Base-by-base conservation (phyloP, 2,329 filamentous ascomycete species). In the Parasarocladium wereldwijsianum region DNA sequence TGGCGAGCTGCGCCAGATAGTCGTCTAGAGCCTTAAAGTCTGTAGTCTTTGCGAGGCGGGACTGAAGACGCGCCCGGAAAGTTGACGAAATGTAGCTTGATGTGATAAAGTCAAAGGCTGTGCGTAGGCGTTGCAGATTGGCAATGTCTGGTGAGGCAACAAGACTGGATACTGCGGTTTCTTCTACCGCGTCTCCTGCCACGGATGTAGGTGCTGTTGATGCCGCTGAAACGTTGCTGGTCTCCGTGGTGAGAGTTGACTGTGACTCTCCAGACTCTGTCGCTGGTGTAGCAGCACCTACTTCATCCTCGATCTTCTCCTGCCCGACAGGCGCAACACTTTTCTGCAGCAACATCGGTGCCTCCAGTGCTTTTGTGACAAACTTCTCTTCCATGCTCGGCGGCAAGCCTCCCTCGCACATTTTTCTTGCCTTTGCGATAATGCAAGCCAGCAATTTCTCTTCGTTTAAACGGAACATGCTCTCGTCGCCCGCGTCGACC, bases 311-410 rank as follows among this genome's bases (percentile, higher is more conserved):
- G n/a, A 17, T 18, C 13, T 8, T 19, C 11, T 18, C 4, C 16
- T 32, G 25, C 14, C 19, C 15, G 19, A 36, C 36, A 10, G 26
- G 33, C 32, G n/a, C 60, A 33, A 74, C 66, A 26, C 71, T 64
- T 43, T 66, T 76, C 23, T 85, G 62, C 18, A 70, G 70, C 41
- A 82, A 58, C 24, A 93, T 60, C 0, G 90, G 87, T 4, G 75
- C 68, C 41, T 90, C 80, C 5, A 98, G 60, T 3, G 69, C 68
- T 43, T 77, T 77, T 30, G 64, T 69, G 7, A 98, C 72, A 41
- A 93, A 92, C 24, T 71, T 76, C 26, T 90, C 80, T 47, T 94
- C 87, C 64, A 98, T 68, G 41, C 78, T 93, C 6, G 60, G 55
- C 2, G 90, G 85, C 8, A 96, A 55, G 0, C 74, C 71, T 1